Evolutionary conservation across 1,284 basidiomycete genomes (phyloP), one percentile per base, ranked within the genome.

Genomic region (Cronartium quercuum): DNA sequence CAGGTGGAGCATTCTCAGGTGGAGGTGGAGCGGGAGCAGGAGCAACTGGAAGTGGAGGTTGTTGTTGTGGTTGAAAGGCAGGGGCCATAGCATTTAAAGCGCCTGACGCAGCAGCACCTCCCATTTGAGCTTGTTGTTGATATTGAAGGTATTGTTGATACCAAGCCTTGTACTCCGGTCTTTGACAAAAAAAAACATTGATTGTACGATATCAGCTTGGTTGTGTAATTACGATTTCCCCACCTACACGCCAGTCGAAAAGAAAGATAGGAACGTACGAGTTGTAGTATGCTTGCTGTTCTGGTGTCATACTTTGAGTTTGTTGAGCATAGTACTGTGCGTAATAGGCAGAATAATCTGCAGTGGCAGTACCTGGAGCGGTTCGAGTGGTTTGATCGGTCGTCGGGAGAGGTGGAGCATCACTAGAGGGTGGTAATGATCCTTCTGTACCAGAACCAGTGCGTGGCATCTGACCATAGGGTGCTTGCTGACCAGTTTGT

Each of bases 351-450:
- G 51, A 42, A 24, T 58, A 82, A 80, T 40, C 80, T 4, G 37
- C 9, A 6, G 55, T 34, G 18, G 55, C 21, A 13, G 35, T 38
- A 35, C 34, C 37, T n/a, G 51, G 24, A 18, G 68, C 41, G 3
- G 60, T 41, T 24, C 80, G 77, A 61, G 81, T 80, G 34, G 79
- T 79, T 6, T 81, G 80, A 34, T 81, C 81, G n/a, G 87, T 86
- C 12, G 87, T 86, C 0, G 86, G 87, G 77, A 87, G 85, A 61
- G 87, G 87, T 1, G 81, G 80, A 12, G 79, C 80, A n/a, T 86
- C 87, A 29, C 86, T 85, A 2, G 87, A 85, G 0, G 87, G 87
- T 0, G 88, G 88, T 7, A 87, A 86, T 0, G 86, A 77, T 34
- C 78, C 79, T 37, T 79, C 68, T 29, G 29, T 29, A n/a, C 66